Evolutionary conservation across 768 basidiomycete genomes (phyloP), one percentile per base, ranked within the genome.

Genomic region (Solioccasus polychromus): DNA sequence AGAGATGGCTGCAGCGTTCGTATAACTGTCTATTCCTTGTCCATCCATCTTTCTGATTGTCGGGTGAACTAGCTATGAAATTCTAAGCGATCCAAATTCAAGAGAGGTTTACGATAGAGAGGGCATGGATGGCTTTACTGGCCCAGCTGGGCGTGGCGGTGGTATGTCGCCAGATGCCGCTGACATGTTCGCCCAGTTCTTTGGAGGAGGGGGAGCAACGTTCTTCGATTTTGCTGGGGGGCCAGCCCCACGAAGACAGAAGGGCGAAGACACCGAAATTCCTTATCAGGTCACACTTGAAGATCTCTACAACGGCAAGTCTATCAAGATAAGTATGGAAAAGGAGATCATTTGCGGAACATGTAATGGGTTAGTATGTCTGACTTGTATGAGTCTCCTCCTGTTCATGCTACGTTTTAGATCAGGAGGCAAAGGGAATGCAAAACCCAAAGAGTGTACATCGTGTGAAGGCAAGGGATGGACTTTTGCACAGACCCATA

Each of bases 221-320:
- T 74, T 74, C 44, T 92, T 91, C 58, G 77, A 79, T 43, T 87
- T 87, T 57, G 80, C 76, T 35, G 75, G 81, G 40, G 77, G 75
- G 55, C 39, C 68, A 30, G 70, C 72, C 15, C 59, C 66, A 41
- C 68, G 71, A 48, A 69, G 74, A 52, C 69, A 78, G 52, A 82
- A 79, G 55, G 85, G 85, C 14, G 75, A 86, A 54, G 83, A 93
- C 61, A 79, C 84, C 18, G 71, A 83, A 36, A 82, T 92, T 52
- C 79, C 83, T 4, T 87, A 94, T 62, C 77, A 89, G 31, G 88
- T 95, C 42, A 85, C 88, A 5, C 74, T 98, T 24, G 94, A 96
- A 67, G 94, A 98, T 63, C 71, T 94, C 18, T 97, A 92, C 68
- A 88, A 86, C 45, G 95, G 94, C 24, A 94, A 93, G 67, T 78